Conservation (phyloP, 805 yeast species). For the Candida sakaeoensis region DNA sequence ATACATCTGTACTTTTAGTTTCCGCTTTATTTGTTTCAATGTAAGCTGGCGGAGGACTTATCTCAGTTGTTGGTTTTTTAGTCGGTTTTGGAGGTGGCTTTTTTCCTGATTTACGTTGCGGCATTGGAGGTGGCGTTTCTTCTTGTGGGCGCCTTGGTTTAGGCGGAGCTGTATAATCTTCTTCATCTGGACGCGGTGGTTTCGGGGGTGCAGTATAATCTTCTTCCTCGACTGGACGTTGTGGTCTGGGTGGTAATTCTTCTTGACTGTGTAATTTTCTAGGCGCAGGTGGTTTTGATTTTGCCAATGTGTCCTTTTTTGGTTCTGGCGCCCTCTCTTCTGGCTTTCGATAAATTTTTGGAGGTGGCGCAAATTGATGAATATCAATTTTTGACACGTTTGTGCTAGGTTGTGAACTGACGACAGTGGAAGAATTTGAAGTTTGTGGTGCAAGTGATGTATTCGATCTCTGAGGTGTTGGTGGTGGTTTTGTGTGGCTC, state of each 20-base stretch:
- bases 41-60: conserved; percentile 16
- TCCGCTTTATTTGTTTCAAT: conserved; percentile 7
- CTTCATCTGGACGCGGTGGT: conserved; percentile 5
- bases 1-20: conserved; percentile 1
- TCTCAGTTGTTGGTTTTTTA: conserved; percentile 22
- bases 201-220: conserved; percentile 4
- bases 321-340: conserved; percentile 12
- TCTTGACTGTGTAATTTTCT: neutral
- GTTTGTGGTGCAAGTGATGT: neutral
- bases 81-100: conserved; percentile 44
- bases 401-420: conserved; percentile 13
- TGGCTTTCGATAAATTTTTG: conserved; percentile 16
- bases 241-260: conserved; percentile 6
- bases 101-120: conserved; percentile 10
- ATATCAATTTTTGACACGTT: conserved; percentile 34
- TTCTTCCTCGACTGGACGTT: conserved; percentile 2
- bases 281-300: neutral
- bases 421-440: conserved; percentile 1
- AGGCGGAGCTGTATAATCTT: conserved; percentile 5
- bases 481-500: conserved; percentile 12
- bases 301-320: conserved; percentile 3
- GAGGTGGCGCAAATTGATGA: conserved; percentile 39
- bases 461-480: conserved; percentile 15
- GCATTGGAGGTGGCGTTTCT: conserved; percentile 1
- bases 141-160: neutral